A percentile compares a stretch with the other conserved stretches of the same genome.
Conservation (phyloP, 306 rosid species). For the Glycine tomentella region DNA sequence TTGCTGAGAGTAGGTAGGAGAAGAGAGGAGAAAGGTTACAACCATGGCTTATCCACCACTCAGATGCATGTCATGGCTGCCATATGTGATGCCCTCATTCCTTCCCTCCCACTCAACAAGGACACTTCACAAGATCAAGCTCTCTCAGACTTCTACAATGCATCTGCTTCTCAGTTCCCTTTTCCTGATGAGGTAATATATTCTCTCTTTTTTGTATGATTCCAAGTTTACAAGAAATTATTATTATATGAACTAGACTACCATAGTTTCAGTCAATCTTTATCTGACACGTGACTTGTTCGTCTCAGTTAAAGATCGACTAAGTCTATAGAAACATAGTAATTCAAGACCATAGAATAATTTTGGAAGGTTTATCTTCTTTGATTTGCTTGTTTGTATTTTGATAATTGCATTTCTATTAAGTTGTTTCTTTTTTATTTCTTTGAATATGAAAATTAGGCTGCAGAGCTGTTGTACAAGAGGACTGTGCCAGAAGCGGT, state of each 20-base stretch:
- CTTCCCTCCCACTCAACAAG: slow-evolving; percentile 55
- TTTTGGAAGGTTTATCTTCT: too few species aligned
- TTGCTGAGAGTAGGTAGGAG: slow-evolving; percentile 57
- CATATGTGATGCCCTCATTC: slow-evolving; percentile 74
- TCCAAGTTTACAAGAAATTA: too few species aligned
- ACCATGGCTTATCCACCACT: slow-evolving; percentile 69
- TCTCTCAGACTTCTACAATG: slow-evolving; percentile 53
- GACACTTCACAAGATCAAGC: slow-evolving; percentile 37
- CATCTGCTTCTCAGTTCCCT: slow-evolving; percentile 70
- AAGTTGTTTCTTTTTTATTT: background rate
- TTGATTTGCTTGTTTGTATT: too few species aligned
- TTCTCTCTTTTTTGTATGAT: too few species aligned
- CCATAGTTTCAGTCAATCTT: too few species aligned
- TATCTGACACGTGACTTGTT: too few species aligned
- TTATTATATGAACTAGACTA: too few species aligned
- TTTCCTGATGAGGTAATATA: slow-evolving; percentile 75
- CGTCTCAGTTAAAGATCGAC: too few species aligned
- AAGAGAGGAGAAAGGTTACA: slow-evolving; percentile 52
- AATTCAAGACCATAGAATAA: too few species aligned
- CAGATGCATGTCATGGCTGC: slow-evolving; percentile 74
- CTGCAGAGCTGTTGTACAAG: slow-evolving; percentile 69
- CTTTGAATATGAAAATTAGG: slow-evolving; percentile 52
- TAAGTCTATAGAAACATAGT: too few species aligned
- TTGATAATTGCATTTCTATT: background rate
- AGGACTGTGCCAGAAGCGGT: slow-evolving; percentile 57